A percentile compares a stretch with the other conserved stretches of the same genome.
phyloP scores from a whole-genome alignment of 1,284 basidiomycete genomes.

The Marasmius fiardii region DNA sequence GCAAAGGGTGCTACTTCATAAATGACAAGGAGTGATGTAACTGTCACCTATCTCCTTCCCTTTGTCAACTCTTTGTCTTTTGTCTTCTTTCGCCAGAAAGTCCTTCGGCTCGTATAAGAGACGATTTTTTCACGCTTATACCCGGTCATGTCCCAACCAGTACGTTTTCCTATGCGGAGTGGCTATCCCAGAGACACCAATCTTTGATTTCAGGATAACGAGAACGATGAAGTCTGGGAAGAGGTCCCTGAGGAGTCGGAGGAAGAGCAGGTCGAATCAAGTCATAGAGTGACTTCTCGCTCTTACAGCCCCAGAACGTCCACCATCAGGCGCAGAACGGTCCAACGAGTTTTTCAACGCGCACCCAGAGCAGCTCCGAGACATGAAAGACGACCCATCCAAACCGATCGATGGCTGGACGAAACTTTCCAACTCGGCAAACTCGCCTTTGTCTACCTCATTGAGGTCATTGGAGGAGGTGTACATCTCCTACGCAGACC shows the following conservation, averaged over 20 bases:
- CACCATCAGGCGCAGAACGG: not conserved
- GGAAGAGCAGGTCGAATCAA: not conserved
- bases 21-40: not conserved
- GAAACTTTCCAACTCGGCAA: constrained; percentile 22
- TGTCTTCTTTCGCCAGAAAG: not conserved
- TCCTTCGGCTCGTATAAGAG: too few species aligned
- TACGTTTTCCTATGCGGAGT: not conserved
- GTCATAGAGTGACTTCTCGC: not conserved
- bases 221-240: constrained; percentile 18
- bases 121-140: not conserved
- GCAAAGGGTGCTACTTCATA: not conserved
- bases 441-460: constrained; percentile 36
- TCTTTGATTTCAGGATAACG: not conserved
- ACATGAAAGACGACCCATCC: constrained; percentile 14
- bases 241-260: constrained; percentile 10
- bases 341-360: not conserved
- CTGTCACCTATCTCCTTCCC: not conserved
- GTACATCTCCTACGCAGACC: constrained; percentile 51
- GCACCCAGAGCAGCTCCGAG: not conserved
- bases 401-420: constrained; percentile 13
- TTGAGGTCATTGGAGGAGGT: constrained; percentile 43
- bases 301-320: not conserved
- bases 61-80: too few species aligned
- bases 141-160: not conserved
- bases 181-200: not conserved